phyloP scores from a whole-genome alignment of 345 rosid species.

The Diplotaxis tenuifolia region DNA sequence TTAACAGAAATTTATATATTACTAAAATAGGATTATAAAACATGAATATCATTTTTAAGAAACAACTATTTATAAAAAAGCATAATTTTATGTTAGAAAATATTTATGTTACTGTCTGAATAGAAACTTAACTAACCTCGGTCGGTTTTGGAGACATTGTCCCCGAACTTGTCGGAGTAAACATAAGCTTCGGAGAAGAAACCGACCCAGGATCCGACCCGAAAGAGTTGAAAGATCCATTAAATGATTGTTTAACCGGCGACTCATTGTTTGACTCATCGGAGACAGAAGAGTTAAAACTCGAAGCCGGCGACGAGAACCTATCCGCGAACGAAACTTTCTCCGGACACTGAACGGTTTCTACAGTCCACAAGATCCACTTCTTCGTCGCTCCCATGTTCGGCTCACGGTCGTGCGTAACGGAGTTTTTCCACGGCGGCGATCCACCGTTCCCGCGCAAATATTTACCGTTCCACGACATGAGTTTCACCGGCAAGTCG shows the following conservation, averaged over 20 bases:
- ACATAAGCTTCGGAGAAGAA: conserved; percentile 42
- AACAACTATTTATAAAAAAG: not conserved
- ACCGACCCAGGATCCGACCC: conserved; percentile 31
- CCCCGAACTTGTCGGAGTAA: conserved; percentile 39
- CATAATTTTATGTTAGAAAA: not conserved
- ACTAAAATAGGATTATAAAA: not conserved
- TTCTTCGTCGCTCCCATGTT: conserved; percentile 40
- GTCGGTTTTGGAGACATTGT: conserved; percentile 30
- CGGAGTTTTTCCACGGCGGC: conserved; percentile 84
- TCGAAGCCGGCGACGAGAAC: conserved; percentile 51
- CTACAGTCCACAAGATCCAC: conserved; percentile 80
- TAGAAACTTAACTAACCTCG: conserved; percentile 14
- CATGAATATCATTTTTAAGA: not conserved
- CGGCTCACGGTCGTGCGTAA: conserved; percentile 68
- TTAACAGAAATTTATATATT: not conserved
- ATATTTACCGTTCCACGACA: conserved; percentile 63
- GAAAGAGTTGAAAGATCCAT: conserved; percentile 28
- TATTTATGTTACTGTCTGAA: not conserved
- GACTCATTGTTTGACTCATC: conserved; percentile 39
- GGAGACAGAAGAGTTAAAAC: conserved; percentile 48
- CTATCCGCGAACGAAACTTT: conserved; percentile 44
- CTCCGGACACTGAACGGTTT: conserved; percentile 30
- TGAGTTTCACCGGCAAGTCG: conserved; percentile 59
- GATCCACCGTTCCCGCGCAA: conserved; percentile 78
- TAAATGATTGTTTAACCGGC: conserved; percentile 11